Evolutionary conservation across 352 stramenopile species (phyloP).

Genomic region (Hyaloperonospora brassicae): DNA sequence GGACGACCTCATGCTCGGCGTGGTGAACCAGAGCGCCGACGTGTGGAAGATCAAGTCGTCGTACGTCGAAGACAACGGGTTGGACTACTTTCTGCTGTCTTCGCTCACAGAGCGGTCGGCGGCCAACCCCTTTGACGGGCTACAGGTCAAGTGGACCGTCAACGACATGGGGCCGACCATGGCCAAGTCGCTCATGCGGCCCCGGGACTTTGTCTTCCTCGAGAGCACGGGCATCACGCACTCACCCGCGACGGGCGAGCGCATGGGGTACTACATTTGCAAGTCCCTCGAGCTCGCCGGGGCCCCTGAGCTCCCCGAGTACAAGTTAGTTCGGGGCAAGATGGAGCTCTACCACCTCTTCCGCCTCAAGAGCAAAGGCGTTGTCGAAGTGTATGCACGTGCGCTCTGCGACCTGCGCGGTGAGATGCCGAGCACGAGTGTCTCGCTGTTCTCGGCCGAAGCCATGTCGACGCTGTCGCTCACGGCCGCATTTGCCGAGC

Average conservation of each 20-base stretch:
- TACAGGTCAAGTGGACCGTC: constrained; percentile 34
- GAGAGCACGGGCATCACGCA: constrained; percentile 36
- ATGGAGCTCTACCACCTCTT: constrained; percentile 37
- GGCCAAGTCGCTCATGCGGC: constrained; percentile 21
- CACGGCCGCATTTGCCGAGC: constrained; percentile 23
- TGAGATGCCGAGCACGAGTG: constrained; percentile 22
- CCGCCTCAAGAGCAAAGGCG: constrained; percentile 27
- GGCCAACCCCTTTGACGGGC: constrained; percentile 24
- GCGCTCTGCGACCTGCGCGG: constrained; percentile 26
- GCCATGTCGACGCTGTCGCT: constrained; percentile 21
- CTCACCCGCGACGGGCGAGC: constrained; percentile 27
- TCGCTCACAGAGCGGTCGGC: constrained; percentile 18
- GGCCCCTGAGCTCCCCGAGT: constrained; percentile 21
- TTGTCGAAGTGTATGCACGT: constrained; percentile 38
- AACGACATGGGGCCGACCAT: constrained; percentile 30
- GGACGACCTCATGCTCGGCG: constrained; percentile 36
- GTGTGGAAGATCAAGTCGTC: constrained; percentile 38
- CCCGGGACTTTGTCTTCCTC: constrained; percentile 38
- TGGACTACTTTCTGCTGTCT: constrained; percentile 25
- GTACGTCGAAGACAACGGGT: constrained; percentile 33
- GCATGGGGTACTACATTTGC: constrained; percentile 41
- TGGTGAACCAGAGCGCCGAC: constrained; percentile 28
- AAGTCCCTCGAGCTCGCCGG: constrained; percentile 37
- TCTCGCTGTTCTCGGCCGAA: constrained; percentile 24
- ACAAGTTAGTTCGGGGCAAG: constrained; percentile 36